Evolutionary conservation across 192 early-diverging fungal species (phyloP).

Genomic region (Linnemannia hyalina): DNA sequence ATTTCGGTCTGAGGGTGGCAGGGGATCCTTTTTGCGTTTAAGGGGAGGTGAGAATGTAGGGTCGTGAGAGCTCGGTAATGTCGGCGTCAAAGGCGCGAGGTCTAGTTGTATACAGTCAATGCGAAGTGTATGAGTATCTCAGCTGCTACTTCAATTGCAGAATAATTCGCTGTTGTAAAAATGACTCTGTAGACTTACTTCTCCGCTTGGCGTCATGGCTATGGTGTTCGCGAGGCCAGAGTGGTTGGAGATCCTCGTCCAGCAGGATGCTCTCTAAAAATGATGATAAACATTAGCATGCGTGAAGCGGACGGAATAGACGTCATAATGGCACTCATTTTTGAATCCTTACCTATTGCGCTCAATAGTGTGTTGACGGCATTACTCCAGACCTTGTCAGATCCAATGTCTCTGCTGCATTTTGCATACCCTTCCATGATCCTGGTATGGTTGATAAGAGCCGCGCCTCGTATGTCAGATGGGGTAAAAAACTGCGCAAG

Average conservation of each 20-base stretch:
- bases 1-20: slow-evolving; percentile 27
- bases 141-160: neutral
- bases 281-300: neutral
- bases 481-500: neutral
- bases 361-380: slow-evolving; percentile 50
- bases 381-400: slow-evolving; percentile 49
- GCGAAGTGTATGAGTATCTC: neutral
- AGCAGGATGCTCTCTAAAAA: slow-evolving; percentile 49
- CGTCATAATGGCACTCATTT: neutral
- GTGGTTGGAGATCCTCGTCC: slow-evolving; percentile 47
- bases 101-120: neutral
- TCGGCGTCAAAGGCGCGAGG: slow-evolving; percentile 24
- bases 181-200: slow-evolving; percentile 2
- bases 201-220: slow-evolving; percentile 41
- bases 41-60: slow-evolving; percentile 48
- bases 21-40: slow-evolving; percentile 46
- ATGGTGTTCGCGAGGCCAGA: slow-evolving; percentile 45
- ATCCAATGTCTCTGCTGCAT: neutral
- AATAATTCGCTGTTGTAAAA: neutral
- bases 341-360: slow-evolving; percentile 39
- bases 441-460: too few species aligned
- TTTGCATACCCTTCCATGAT: slow-evolving; percentile 14
- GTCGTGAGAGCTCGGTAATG: slow-evolving; percentile 32
- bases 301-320: neutral
- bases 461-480: neutral